Evolutionary conservation across 2,329 filamentous ascomycete genomes (phyloP), one percentile per base, ranked within the genome.

Genomic region (Sordariomycetes sp.): DNA sequence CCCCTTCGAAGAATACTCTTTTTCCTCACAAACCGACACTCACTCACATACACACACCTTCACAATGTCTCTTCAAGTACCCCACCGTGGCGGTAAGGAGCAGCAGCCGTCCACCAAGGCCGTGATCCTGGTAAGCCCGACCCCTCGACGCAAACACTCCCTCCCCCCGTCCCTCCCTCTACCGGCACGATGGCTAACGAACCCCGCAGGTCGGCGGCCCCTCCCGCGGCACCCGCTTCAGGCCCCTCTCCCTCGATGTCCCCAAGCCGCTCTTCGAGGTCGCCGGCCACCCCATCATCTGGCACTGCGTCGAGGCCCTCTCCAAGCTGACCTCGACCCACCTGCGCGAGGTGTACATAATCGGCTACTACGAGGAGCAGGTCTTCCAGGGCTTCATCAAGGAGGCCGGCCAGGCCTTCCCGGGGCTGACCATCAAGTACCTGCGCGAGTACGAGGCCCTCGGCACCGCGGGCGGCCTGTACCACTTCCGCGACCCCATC

Each of bases 241-340:
- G 94, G 65, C 94, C 94, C 66, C 81, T 99, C 65, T 96, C 91
- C 59, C 88, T 97, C 67, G 94, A 99, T 76, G 81, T 97, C 59
- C 94, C 94, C 66, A 97, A 97, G 90, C 94, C 94, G 63, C 89
- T 99, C 65, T 97, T 99, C 78, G 93, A 97, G 73, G 91, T 99
- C 69, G 94, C 94, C 65, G 94, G 94, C 66, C 94, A 99, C 75
- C 91, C 93, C 66, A 97, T 99, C 77, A 91, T 97, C 78, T 93
- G 92, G 82, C 94, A 99, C 80, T 96, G 92, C 79, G 83, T 99
- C 71, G 89, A 88, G 68, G 91, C 94, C 68, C 83, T 97, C 68
- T 86, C 89, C 64, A 95, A 92, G 72, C 89, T 97, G 61, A 88
- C 90, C 67, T 88, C 89, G 68, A 82, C 73, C 64, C 69, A 73